A percentile compares a stretch with the other conserved stretches of the same genome.
These are phyloP conservation scores for Tagetes patula DNA, from an alignment of 129 eudicot species.

Conservation along the genomic window DNA sequence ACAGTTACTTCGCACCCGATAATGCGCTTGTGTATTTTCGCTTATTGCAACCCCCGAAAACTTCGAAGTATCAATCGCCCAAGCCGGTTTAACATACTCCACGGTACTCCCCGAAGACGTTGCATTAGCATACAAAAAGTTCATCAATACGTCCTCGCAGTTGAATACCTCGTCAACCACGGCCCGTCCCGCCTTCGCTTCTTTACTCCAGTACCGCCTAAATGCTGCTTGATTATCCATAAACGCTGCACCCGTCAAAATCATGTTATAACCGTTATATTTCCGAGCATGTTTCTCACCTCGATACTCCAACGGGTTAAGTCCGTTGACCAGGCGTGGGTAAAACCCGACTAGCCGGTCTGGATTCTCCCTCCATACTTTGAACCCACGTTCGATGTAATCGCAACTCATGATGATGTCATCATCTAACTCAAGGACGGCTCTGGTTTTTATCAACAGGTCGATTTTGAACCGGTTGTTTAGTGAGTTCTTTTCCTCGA, in stretches of 20 bases:
- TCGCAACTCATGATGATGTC: slow-evolving; percentile 89
- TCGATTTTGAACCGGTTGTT: slow-evolving; percentile 76
- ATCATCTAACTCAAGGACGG: slow-evolving; percentile 84
- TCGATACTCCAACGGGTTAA: slow-evolving; percentile 51
- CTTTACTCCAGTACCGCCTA: slow-evolving; percentile 73
- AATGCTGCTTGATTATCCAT: slow-evolving; percentile 54
- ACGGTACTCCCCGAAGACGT: slow-evolving; percentile 44
- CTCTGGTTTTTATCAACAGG: slow-evolving; percentile 55
- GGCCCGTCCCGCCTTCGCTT: slow-evolving; percentile 57
- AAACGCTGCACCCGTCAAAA: slow-evolving; percentile 87
- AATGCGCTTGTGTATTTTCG: slow-evolving; percentile 68
- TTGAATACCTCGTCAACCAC: slow-evolving; percentile 65
- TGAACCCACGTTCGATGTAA: slow-evolving; percentile 83
- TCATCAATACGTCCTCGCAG: slow-evolving; percentile 86
- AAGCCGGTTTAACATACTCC: slow-evolving; percentile 73
- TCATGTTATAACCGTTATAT: slow-evolving; percentile 75
- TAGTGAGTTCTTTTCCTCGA: slow-evolving; percentile 68
- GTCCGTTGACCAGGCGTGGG: slow-evolving; percentile 64
- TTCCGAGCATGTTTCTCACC: slow-evolving; percentile 78
- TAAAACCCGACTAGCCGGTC: slow-evolving; percentile 78
- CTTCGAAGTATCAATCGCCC: slow-evolving; percentile 74
- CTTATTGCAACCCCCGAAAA: slow-evolving; percentile 80
- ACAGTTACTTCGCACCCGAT: slow-evolving; percentile 61
- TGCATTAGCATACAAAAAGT: slow-evolving; percentile 73
- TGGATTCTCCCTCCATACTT: slow-evolving; percentile 85